Evolutionary conservation across 306 rosid species (phyloP).

Genomic region (Dalbergia oliveri): DNA sequence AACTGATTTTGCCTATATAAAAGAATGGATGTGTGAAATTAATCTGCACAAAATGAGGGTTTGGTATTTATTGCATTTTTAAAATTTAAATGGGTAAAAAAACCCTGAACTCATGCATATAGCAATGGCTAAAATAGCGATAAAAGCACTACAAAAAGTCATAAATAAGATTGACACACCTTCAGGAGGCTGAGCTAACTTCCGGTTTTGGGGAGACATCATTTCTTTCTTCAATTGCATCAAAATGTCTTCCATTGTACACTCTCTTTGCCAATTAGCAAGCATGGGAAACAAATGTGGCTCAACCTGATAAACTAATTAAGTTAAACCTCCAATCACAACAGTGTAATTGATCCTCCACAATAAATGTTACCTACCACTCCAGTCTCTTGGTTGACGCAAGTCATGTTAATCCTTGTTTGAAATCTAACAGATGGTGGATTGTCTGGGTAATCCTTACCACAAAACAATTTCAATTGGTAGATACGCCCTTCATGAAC

Average conservation of each 20-base stretch:
- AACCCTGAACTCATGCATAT: slow-evolving; percentile 5
- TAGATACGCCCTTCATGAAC: slow-evolving; percentile 95
- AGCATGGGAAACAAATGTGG: slow-evolving; percentile 93
- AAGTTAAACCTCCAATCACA: slow-evolving; percentile 51
- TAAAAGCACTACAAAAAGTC: slow-evolving; percentile 6
- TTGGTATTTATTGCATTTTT: too few species aligned
- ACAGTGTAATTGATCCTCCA: slow-evolving; percentile 3
- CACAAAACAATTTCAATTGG: slow-evolving; percentile 93
- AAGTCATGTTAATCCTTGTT: slow-evolving; percentile 92
- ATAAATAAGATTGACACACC: slow-evolving; percentile 58
- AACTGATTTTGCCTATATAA: too few species aligned
- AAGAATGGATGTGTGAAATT: too few species aligned
- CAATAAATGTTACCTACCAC: slow-evolving; percentile 63
- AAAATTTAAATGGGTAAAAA: too few species aligned
- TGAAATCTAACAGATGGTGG: slow-evolving; percentile 97
- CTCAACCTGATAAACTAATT: slow-evolving; percentile 74
- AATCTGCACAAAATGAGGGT: too few species aligned
- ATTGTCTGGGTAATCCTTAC: slow-evolving; percentile 90
- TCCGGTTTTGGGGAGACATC: slow-evolving; percentile 93
- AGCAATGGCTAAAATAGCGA: slow-evolving; percentile 4
- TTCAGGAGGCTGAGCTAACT: slow-evolving; percentile 93
- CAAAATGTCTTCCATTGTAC: slow-evolving; percentile 90
- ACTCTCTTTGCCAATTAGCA: slow-evolving; percentile 90
- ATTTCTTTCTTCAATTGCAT: slow-evolving; percentile 96
- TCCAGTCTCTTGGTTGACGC: slow-evolving; percentile 88